Base-by-base conservation (phyloP, 2,329 filamentous ascomycete species). In the Calcarisporium arbuscula region DNA sequence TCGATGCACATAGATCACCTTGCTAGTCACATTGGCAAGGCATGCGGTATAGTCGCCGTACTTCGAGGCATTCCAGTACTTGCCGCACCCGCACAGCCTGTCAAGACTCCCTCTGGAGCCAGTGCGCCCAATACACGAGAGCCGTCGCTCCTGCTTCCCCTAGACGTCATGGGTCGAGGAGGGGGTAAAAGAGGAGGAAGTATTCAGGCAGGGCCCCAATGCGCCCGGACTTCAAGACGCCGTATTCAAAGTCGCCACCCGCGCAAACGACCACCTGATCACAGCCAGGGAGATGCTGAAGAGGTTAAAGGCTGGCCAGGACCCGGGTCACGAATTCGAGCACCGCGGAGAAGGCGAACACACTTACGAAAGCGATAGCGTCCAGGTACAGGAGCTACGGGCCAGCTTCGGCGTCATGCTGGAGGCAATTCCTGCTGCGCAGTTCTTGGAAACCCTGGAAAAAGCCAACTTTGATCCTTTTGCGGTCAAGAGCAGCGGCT, bases 221-320 rank as follows among this genome's bases (percentile, higher is more conserved):
- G 90, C 90, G 0, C 69, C 77, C 1, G 89, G 89, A 0, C 68
- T 96, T 14, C 80, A 84, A 41, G 90, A 98, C 58, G 90, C 89
- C 4, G 78, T 96, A 1, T 98, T 96, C 60, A 74, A 78, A 5
- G 86, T 98, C 11, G 92, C 92, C 1, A 98, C 92, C 0, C 77
- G 90, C 23, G 92, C 92, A 6, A 94, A 94, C 52, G 92, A 98
- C 56, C 92, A 98, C 60, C 68, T 98, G 21, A 94, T 95, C 47
- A 96, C 90, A 0, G 90, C 85, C 3, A 72, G 88, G 39, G 86
- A 95, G 56, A 95, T 98, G 88, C 60, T 96, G 40, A 81, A 79
- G 51, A 86, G 85, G 49, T 64, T 95, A 15, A 77, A 77, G 35
- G 79, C 77, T 5, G 86, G 88, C 2, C 64, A 82, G 47, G 80